Base-by-base conservation (phyloP, 495 filamentous ascomycete species). In the Annulohypoxylon nitens region DNA sequence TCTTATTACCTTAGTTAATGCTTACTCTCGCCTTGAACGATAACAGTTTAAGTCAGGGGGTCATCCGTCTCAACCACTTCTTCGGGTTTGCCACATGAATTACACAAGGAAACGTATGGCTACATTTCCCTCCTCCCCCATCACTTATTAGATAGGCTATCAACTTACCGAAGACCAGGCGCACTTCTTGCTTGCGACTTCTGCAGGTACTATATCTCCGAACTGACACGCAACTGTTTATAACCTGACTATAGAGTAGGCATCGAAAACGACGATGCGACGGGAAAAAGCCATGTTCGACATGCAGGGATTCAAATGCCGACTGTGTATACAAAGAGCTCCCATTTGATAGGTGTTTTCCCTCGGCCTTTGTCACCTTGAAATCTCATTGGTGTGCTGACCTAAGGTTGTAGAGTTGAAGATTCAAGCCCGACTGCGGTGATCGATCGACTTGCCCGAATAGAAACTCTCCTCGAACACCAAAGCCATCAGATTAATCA, bases 121-220 rank as follows among this genome's bases (percentile, higher is more conserved):
- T 61, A 60, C 55, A 43, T 50, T 30, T 36, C 30, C 25, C 36
- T 25, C 18, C 34, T 48, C 61, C 75, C 67, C 36, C 36, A 64
- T 25, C 48, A 41, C 14, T 12, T 60, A 16, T 8, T 39, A 34
- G 14, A n/a, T 14, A 51, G 53, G 16, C 23, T 55, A 64, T 48
- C 14, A 74, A 71, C 69, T 73, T 72, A 65, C 70, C 60, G 57
- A 63, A 43, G 18, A 36, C 36, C 25, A 80, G 78, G 78, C 51
- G 78, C 76, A 59, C 76, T 80, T 47, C 74, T 80, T 71, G 78
- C 78, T 51, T 80, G 78, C 73, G 78, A 80, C 62, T 80, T 80
- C 67, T 78, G 77, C 71, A 75, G 76, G 76, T 70, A 72, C 59
- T 45, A 43, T 25, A 39, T 20, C 45, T 58, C 53, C 34, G 47